A percentile compares a stretch with the other conserved stretches of the same genome.
Conservation (phyloP, 1,284 basidiomycete species). For the Cerioporus squamosus region DNA sequence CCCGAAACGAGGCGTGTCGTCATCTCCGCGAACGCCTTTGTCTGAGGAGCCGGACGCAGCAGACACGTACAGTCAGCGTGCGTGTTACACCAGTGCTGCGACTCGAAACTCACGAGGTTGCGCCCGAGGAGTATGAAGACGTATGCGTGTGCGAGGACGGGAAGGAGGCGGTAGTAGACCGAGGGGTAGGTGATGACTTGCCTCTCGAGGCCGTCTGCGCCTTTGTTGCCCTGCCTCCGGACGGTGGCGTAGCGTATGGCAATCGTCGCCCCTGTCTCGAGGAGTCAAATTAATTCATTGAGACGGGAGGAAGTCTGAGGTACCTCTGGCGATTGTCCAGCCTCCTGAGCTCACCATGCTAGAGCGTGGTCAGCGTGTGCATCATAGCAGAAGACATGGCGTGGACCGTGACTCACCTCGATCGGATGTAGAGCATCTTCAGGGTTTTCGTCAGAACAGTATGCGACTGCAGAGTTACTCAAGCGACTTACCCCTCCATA, state of each 20-base stretch:
- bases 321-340: constrained; percentile 65
- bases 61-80: background rate
- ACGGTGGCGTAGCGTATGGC: constrained; percentile 77
- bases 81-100: background rate
- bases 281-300: too few species aligned
- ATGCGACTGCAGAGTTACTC: background rate
- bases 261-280: constrained; percentile 61
- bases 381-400: background rate
- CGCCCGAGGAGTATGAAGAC: constrained; percentile 73
- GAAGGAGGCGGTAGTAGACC: constrained; percentile 71
- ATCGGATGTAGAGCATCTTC: constrained; percentile 75
- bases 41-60: too few species aligned
- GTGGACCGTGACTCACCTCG: constrained; percentile 43
- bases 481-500: constrained; percentile 68
- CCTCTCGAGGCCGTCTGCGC: constrained; percentile 57
- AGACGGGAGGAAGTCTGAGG: background rate
- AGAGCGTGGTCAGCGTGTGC: background rate
- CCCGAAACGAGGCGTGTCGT: constrained; percentile 54
- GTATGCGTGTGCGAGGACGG: constrained; percentile 70
- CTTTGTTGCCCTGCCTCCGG: constrained; percentile 67
- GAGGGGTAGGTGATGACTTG: constrained; percentile 76
- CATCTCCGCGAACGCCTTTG: constrained; percentile 53
- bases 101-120: constrained; percentile 51
- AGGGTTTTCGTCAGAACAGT: background rate
- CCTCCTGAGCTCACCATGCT: constrained; percentile 68